Percentiles rank a stretch among this genome's conserved stretches.
Conservation (phyloP, 345 rosid species). For the Noccaea bulbosa region DNA sequence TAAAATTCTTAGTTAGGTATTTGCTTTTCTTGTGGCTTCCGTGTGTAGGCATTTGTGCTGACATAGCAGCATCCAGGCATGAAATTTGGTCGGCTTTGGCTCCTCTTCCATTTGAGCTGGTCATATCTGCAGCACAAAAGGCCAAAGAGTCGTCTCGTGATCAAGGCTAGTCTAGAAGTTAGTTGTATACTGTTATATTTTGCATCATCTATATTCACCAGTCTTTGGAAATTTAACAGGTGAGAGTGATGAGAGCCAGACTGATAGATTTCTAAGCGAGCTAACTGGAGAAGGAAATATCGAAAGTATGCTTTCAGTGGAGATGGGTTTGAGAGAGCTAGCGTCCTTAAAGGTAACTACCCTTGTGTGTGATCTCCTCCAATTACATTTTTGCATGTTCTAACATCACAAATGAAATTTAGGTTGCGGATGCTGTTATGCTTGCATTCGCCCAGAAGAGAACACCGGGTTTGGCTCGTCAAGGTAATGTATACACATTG, state of each 20-base stretch:
- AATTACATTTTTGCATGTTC: background rate
- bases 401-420: background rate
- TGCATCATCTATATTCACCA: conserved; percentile 10
- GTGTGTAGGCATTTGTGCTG: conserved; percentile 71
- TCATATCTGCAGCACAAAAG: conserved; percentile 94
- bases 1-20: background rate
- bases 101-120: conserved; percentile 97
- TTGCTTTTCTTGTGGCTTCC: conserved; percentile 30
- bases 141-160: conserved; percentile 77
- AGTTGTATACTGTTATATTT: conserved; percentile 1
- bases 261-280: conserved; percentile 66
- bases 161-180: conserved; percentile 56
- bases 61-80: conserved; percentile 77
- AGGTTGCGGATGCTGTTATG: conserved; percentile 93
- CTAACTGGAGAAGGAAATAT: conserved; percentile 97
- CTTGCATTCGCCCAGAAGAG: conserved; percentile 70
- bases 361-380: conserved; percentile 6
- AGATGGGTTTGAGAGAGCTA: conserved; percentile 94
- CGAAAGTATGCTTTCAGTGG: conserved; percentile 97
- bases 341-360: conserved; percentile 79
- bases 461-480: conserved; percentile 59
- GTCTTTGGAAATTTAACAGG: conserved; percentile 45
- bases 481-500: conserved; percentile 44
- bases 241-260: conserved; percentile 59
- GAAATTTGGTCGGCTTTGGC: conserved; percentile 96